Evolutionary conservation across 169 alveolate species (phyloP).

Genomic region (Plasmodium vivax): DNA sequence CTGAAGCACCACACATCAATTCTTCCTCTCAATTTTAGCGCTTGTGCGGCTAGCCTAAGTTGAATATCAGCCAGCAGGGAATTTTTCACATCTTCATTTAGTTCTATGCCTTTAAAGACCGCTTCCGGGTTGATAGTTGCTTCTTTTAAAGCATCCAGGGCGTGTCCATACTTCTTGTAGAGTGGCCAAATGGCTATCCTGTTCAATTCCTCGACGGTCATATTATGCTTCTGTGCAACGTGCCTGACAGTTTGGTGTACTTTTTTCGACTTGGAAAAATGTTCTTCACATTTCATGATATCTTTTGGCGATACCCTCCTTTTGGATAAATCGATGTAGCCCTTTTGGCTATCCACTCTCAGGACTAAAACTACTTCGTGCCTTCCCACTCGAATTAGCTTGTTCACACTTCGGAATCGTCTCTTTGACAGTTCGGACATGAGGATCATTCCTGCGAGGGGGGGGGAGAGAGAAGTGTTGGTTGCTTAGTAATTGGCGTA

Average conservation of each 20-base stretch:
- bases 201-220: constrained; percentile 93
- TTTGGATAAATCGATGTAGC: constrained; percentile 97
- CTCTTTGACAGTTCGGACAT: constrained; percentile 96
- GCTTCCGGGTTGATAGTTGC: constrained; percentile 93
- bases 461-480: background rate
- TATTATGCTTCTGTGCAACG: constrained; percentile 91
- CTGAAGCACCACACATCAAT: constrained; percentile 96
- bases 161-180: constrained; percentile 94
- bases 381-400: constrained; percentile 88
- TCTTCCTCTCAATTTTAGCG: constrained; percentile 91
- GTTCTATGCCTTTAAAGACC: constrained; percentile 90
- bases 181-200: constrained; percentile 96
- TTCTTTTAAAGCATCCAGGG: constrained; percentile 95
- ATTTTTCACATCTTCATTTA: constrained; percentile 87
- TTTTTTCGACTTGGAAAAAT: constrained; percentile 93
- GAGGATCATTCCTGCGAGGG: constrained; percentile 89
- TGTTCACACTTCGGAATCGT: constrained; percentile 92
- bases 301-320: constrained; percentile 96
- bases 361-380: constrained; percentile 96
- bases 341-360: constrained; percentile 96
- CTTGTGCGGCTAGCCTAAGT: constrained; percentile 92
- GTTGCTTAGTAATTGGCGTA: background rate
- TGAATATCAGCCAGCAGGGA: constrained; percentile 90
- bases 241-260: constrained; percentile 96
- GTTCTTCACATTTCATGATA: constrained; percentile 91